Percentiles rank a stretch among this genome's conserved stretches.
phyloP scores from a whole-genome alignment of 1,284 basidiomycete genomes.

The Cryptococcus sp. region DNA sequence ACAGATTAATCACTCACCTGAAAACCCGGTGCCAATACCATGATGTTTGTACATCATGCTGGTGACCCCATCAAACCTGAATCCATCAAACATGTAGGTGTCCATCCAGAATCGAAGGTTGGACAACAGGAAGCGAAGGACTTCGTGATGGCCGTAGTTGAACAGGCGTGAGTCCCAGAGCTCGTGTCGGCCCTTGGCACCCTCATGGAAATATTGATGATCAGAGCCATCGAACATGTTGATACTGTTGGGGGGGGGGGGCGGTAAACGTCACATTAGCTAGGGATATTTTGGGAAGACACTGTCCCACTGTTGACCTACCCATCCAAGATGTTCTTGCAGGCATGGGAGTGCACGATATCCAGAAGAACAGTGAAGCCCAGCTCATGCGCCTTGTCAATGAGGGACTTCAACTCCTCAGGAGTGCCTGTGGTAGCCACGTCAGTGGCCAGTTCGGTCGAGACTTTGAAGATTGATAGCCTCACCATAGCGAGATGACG shows the following conservation, averaged over 20 bases:
- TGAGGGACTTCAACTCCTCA: constrained; percentile 90
- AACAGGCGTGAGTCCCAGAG: constrained; percentile 94
- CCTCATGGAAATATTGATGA: constrained; percentile 95
- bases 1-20: constrained; percentile 52
- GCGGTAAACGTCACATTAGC: not conserved
- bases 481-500: constrained; percentile 78
- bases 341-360: constrained; percentile 96
- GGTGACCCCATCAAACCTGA: constrained; percentile 97
- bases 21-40: constrained; percentile 95
- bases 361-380: constrained; percentile 92
- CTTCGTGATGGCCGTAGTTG: constrained; percentile 94
- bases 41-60: constrained; percentile 99
- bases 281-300: not conserved
- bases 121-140: constrained; percentile 87
- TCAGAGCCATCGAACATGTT: constrained; percentile 96
- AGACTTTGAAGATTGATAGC: not conserved
- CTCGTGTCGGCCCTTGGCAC: constrained; percentile 82
- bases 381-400: constrained; percentile 91
- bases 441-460: not conserved
- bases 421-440: constrained; percentile 58
- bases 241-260: constrained; percentile 60
- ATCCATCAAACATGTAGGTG: constrained; percentile 92
- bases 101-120: constrained; percentile 96
- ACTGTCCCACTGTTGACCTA: constrained; percentile 22
- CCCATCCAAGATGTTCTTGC: constrained; percentile 93